phyloP scores from a whole-genome alignment of 2,329 filamentous ascomycete species.

The Purpureocillium takamizusanense region DNA sequence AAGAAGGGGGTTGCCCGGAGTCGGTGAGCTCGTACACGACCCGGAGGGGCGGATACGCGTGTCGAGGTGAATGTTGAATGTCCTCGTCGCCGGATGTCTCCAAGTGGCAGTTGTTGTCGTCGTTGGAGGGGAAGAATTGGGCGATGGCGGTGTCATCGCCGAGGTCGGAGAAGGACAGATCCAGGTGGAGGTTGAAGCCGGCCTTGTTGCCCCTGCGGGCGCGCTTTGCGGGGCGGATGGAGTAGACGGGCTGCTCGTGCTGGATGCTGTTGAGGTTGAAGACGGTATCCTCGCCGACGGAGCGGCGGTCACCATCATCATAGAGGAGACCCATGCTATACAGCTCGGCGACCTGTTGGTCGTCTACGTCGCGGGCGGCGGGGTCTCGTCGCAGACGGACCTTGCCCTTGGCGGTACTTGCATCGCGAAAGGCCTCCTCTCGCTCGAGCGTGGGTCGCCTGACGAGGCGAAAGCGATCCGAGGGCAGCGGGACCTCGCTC shows the following conservation, averaged over 20 bases:
- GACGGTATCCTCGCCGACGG: conserved; percentile 17
- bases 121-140: conserved; percentile 20
- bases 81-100: conserved; percentile 11
- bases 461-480: conserved; percentile 22
- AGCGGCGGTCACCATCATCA: conserved; percentile 27
- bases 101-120: conserved; percentile 4
- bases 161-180: conserved; percentile 34
- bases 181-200: conserved; percentile 17
- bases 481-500: conserved; percentile 24
- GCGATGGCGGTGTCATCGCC: conserved; percentile 29
- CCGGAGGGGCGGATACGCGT: conserved; percentile 22
- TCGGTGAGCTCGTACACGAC: conserved; percentile 30
- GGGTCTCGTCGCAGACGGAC: conserved; percentile 14
- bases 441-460: conserved; percentile 33
- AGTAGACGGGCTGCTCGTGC: conserved; percentile 27
- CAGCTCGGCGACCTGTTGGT: conserved; percentile 28
- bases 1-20: conserved; percentile 15
- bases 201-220: conserved; percentile 16
- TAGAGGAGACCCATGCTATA: conserved; percentile 37
- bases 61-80: conserved; percentile 7
- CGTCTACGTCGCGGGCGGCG: conserved; percentile 12
- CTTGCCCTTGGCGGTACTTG: conserved; percentile 24
- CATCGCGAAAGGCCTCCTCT: conserved; percentile 36
- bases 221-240: conserved; percentile 25
- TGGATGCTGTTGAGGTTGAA: conserved; percentile 31